Conservation (phyloP, 108 stramenopile genomes). For the Cylindrotheca closterium region DNA sequence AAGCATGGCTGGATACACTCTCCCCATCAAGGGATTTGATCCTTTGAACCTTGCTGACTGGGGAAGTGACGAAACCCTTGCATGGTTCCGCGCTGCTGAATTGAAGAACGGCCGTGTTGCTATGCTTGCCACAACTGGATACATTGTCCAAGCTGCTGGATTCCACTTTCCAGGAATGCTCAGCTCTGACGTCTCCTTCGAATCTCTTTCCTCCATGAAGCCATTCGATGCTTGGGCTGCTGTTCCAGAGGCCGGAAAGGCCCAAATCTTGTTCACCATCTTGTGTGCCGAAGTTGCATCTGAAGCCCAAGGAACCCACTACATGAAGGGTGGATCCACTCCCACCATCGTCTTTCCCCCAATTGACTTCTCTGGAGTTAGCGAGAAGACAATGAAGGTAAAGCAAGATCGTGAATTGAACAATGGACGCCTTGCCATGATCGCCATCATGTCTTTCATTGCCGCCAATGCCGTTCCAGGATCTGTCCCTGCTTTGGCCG, state of each 20-base stretch:
- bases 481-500: constrained; percentile 62
- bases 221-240: constrained; percentile 85
- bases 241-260: constrained; percentile 79
- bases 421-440: constrained; percentile 76
- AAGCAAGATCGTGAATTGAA: constrained; percentile 65
- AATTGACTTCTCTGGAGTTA: constrained; percentile 81
- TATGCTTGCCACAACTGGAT: constrained; percentile 86
- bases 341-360: constrained; percentile 83
- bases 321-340: constrained; percentile 79
- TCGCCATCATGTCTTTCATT: constrained; percentile 79
- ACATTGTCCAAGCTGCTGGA: constrained; percentile 71
- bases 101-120: constrained; percentile 84
- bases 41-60: constrained; percentile 59
- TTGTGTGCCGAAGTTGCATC: constrained; percentile 71
- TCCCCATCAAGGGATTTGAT: constrained; percentile 71
- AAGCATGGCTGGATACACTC: constrained; percentile 64
- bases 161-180: constrained; percentile 84
- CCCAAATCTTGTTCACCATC: constrained; percentile 79
- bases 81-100: constrained; percentile 85
- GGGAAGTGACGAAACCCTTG: constrained; percentile 74
- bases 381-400: constrained; percentile 46
- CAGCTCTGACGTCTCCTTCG: constrained; percentile 61
- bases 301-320: constrained; percentile 70
- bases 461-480: constrained; percentile 67
- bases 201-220: constrained; percentile 71